Percentiles rank a stretch among this genome's conserved stretches.
phyloP scores from a whole-genome alignment of 2,329 filamentous ascomycete genomes.

The Gyromitra esculenta region DNA sequence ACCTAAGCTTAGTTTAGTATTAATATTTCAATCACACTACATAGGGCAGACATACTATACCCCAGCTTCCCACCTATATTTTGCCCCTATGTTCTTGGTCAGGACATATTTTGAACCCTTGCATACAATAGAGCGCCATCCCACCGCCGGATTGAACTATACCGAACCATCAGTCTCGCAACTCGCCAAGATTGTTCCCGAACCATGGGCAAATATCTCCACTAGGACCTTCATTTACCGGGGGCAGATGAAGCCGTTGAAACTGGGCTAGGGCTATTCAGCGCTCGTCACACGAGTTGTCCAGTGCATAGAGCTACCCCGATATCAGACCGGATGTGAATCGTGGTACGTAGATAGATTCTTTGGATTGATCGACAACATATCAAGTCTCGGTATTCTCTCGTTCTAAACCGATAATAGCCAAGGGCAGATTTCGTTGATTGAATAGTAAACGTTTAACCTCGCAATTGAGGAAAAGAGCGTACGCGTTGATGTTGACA shows the following conservation, averaged over 20 bases:
- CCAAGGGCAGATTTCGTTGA: neutral
- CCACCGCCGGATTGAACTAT: conserved; percentile 18
- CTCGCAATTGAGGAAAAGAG: neutral
- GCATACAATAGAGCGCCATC: neutral
- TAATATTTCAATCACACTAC: neutral
- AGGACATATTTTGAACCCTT: neutral
- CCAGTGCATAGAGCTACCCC: neutral
- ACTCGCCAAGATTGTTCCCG: conserved; percentile 38
- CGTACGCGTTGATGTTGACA: no score
- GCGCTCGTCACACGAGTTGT: neutral
- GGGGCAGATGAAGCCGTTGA: neutral
- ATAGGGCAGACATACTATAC: neutral
- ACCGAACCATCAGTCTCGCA: conserved; percentile 24
- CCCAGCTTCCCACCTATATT: conserved; percentile 6
- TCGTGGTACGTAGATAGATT: neutral
- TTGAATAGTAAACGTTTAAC: neutral
- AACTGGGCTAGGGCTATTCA: neutral
- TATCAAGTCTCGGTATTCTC: conserved; percentile 2
- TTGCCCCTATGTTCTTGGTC: neutral
- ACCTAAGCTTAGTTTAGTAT: conserved; percentile 16
- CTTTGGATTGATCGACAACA: neutral
- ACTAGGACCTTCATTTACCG: neutral
- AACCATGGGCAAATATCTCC: conserved; percentile 9
- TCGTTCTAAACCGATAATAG: neutral
- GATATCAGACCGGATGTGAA: neutral